Percentiles rank a stretch among this genome's conserved stretches.
phyloP scores from a whole-genome alignment of 169 alveolate genomes.

The Hammondia hammondi region DNA sequence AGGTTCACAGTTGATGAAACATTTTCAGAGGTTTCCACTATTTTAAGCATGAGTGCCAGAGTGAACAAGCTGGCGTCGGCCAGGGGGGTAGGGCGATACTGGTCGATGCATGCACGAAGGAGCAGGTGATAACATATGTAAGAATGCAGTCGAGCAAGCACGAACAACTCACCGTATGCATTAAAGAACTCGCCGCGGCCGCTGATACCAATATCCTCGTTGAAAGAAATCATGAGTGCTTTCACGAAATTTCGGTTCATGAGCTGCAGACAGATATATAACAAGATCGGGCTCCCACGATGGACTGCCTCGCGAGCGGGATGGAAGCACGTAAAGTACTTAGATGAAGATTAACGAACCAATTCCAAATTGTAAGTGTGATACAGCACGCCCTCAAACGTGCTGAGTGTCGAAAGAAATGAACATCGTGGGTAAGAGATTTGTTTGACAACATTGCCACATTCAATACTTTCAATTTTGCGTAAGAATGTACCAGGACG shows the following conservation, averaged over 20 bases:
- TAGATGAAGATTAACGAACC: too few species aligned
- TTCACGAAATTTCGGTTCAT: conserved; percentile 74
- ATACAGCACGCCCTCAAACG: neutral
- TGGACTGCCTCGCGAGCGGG: too few species aligned
- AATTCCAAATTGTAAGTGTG: neutral
- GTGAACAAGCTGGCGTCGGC: neutral
- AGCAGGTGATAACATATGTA: too few species aligned
- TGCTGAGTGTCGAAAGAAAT: neutral
- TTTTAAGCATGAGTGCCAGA: neutral
- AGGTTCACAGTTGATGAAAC: too few species aligned
- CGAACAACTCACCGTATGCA: conserved; percentile 63
- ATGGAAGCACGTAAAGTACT: too few species aligned
- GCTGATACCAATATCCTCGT: conserved; percentile 70
- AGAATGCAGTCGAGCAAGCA: too few species aligned
- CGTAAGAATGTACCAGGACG: neutral
- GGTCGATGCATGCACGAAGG: too few species aligned
- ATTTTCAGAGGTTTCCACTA: neutral
- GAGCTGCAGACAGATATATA: conserved; percentile 40
- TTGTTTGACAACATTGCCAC: neutral
- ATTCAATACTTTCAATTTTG: too few species aligned
- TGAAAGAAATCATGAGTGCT: conserved; percentile 73
- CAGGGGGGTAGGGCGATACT: too few species aligned
- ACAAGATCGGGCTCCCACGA: too few species aligned
- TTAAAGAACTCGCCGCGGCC: conserved; percentile 82
- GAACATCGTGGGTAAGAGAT: too few species aligned